These are phyloP conservation scores for Lodderomyces elongisporus DNA, from an alignment of 1,139 yeast genomes.

Conservation along the genomic window DNA sequence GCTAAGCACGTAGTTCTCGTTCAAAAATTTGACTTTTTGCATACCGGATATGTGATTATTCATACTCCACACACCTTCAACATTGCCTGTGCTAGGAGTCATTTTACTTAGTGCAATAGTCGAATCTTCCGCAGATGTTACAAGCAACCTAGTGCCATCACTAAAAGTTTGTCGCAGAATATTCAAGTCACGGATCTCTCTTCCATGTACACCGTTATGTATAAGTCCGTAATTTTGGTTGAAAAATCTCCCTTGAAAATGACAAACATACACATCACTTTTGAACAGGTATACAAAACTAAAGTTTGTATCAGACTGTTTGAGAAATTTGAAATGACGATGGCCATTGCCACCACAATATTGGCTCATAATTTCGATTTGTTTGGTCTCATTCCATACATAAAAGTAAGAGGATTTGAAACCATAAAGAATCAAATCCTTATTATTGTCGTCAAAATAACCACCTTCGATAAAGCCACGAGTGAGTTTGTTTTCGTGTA, in stretches of 20 bases:
- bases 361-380: constrained; percentile 63
- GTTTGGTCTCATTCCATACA: constrained; percentile 77
- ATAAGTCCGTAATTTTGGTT: constrained; percentile 24
- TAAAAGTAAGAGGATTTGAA: constrained; percentile 77
- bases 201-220: constrained; percentile 74
- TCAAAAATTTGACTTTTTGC: constrained; percentile 66
- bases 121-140: constrained; percentile 90
- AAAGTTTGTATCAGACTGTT: constrained; percentile 10
- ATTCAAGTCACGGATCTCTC: constrained; percentile 73
- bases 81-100: constrained; percentile 31
- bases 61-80: constrained; percentile 54
- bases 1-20: constrained; percentile 41
- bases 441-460: constrained; percentile 35
- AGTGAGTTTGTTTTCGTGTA: constrained; percentile 60
- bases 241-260: constrained; percentile 13
- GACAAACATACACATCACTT: constrained; percentile 32
- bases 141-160: constrained; percentile 34
- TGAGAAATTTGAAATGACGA: constrained; percentile 63
- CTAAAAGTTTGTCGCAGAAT: constrained; percentile 26
- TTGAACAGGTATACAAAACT: constrained; percentile 56
- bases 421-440: constrained; percentile 67
- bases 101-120: constrained; percentile 57
- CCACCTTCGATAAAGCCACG: constrained; percentile 82
- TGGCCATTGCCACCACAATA: constrained; percentile 87
- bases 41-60: constrained; percentile 86